Conservation (phyloP, 163 green algal species). For the Trebouxia gelatinosa region DNA sequence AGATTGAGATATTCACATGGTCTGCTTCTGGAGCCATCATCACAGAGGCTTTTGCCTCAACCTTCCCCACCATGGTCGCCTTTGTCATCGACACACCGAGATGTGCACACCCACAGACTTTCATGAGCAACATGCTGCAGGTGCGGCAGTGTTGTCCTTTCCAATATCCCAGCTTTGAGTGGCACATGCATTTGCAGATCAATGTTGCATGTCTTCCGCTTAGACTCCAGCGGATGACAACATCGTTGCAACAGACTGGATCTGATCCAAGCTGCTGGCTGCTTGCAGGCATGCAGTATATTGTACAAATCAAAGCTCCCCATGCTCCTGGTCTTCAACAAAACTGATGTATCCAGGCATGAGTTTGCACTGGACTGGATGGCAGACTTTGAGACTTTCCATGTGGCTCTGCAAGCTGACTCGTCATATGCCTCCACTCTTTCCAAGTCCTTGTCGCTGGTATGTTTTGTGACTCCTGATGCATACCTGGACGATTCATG, state of each 20-base stretch:
- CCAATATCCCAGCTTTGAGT: neutral
- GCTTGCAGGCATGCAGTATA: conserved; percentile 77
- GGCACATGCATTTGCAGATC: neutral
- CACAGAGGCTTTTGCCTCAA: conserved; percentile 88
- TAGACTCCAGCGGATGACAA: neutral
- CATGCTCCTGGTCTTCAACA: conserved; percentile 96
- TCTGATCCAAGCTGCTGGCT: neutral
- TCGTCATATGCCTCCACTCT: conserved; percentile 80
- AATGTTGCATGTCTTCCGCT: neutral
- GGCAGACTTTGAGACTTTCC: conserved; percentile 87
- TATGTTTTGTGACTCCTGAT: no score
- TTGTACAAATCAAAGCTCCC: conserved; percentile 96
- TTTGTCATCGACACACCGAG: conserved; percentile 95
- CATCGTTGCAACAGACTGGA: neutral
- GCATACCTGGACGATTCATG: no score
- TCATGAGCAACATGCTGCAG: conserved; percentile 99
- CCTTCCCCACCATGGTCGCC: conserved; percentile 78
- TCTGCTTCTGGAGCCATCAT: conserved; percentile 83
- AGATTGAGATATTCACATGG: conserved; percentile 99
- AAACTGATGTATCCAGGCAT: conserved; percentile 83
- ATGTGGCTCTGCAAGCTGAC: conserved; percentile 71
- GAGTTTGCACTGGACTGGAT: conserved; percentile 92
- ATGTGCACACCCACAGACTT: conserved; percentile 74
- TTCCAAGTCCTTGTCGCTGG: conserved; percentile 71
- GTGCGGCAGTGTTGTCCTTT: conserved; percentile 24